Evolutionary conservation across 202 grass and related monocot genomes (phyloP), one percentile per base, ranked within the genome.

Genomic region (Panicum virgatum): DNA sequence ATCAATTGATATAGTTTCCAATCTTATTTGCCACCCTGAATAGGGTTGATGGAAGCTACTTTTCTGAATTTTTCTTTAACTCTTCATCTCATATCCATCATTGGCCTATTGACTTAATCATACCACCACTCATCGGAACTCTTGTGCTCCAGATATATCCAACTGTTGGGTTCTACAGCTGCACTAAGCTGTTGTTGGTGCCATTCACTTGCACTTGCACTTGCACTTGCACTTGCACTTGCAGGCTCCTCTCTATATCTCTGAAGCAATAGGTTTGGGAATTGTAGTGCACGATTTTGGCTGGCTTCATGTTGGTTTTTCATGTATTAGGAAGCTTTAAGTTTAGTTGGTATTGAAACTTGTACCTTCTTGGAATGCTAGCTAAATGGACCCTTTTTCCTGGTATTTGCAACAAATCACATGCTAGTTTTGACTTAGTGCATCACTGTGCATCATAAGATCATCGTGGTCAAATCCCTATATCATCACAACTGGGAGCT

Each of bases 281-380:
- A 19, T 36, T 34, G 43, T 64, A 36, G 32, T 25, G 4, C 40
- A 51, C 9, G 40, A 36, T 47, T 78, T 51, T 45, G 51, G 13
- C 12, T 73, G 8, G 39, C 12, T 73, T 62, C 37, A 45, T 51
- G 51, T 87, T 83, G 73, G 29, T 73, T 79, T 78, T 23, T 27
- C 19, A 9, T 60, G 37, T 47, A 66, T 62, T 25, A 67, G 7
- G 22, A 72, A 47, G 65, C 56, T 62, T 76, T n/a, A 70, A 34
- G 38, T 82, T 77, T 19, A 69, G 57, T 82, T 23, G 4, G 16
- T 23, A 32, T 72, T 66, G 16, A 32, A 82, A 38, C 32, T 12
- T 36, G 22, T 10, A 52, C 27, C 70, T 46, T 80, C 36, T 70
- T 76, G 37, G 29, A 52, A 46, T 53, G 9, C 40, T 62, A 37